These are phyloP conservation scores for Claviceps purpurea DNA, from an alignment of 2,329 filamentous ascomycete species.

Conservation along the genomic window DNA sequence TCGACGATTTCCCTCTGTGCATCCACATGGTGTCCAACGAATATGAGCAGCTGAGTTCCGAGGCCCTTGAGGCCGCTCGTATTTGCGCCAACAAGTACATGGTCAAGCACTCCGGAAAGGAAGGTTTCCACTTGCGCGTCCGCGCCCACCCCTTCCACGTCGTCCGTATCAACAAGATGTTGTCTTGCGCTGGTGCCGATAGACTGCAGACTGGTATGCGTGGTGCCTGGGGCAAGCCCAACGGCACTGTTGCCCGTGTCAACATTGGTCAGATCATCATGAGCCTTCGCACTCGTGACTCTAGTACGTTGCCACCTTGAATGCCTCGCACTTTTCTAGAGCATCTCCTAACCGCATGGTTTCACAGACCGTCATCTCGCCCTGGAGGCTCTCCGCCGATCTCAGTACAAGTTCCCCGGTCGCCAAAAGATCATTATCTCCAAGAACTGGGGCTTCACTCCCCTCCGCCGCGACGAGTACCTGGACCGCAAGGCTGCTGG, in stretches of 20 bases:
- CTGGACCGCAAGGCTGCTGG: conserved; percentile 87
- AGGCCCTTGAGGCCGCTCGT: conserved; percentile 98
- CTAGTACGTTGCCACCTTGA: conserved; percentile 41
- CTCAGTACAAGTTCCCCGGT: conserved; percentile 99
- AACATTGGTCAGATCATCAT: conserved; percentile 99
- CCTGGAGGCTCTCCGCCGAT: conserved; percentile 96
- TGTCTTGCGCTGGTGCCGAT: conserved; percentile 99
- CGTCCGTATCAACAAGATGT: conserved; percentile 99
- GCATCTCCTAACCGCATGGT: neutral
- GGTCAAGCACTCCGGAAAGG: conserved; percentile 59
- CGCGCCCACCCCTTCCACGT: conserved; percentile 99
- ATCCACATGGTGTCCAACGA: conserved; percentile 99
- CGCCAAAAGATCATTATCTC: conserved; percentile 99
- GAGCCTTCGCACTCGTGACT: conserved; percentile 92
- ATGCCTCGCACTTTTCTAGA: neutral
- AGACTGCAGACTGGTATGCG: conserved; percentile 99
- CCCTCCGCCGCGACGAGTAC: conserved; percentile 95
- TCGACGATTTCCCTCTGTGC: conserved; percentile 99
- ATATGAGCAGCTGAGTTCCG: conserved; percentile 99
- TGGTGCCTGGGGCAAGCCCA: conserved; percentile 99
- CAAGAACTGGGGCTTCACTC: conserved; percentile 99
- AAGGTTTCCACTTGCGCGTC: conserved; percentile 61
- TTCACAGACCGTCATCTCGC: conserved; percentile 67
- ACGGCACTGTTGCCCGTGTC: conserved; percentile 97
- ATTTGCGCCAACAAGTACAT: conserved; percentile 99